Evolutionary conservation across 805 yeast species (phyloP).

Genomic region (Saccharomycopsis javanensis): DNA sequence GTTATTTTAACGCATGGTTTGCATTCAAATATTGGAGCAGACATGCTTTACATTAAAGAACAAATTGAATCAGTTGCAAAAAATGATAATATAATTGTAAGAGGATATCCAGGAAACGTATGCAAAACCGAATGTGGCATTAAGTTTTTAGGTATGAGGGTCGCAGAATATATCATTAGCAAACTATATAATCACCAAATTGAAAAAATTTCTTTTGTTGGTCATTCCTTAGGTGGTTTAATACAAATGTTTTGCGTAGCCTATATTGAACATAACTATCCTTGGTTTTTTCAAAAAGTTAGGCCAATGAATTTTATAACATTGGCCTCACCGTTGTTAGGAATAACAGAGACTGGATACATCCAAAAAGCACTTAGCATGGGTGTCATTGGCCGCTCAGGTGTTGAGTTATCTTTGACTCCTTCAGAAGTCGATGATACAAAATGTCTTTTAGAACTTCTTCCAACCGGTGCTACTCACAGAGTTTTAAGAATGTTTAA

Average conservation of each 20-base stretch:
- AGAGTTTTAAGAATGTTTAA: slow-evolving; percentile 43
- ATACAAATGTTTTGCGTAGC: slow-evolving; percentile 73
- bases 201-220: slow-evolving; percentile 56
- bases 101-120: slow-evolving; percentile 61
- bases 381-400: slow-evolving; percentile 74
- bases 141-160: slow-evolving; percentile 58
- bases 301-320: slow-evolving; percentile 62
- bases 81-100: slow-evolving; percentile 47
- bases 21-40: slow-evolving; percentile 69
- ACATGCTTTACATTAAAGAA: slow-evolving; percentile 65
- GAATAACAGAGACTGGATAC: slow-evolving; percentile 56
- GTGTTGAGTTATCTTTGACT: slow-evolving; percentile 63
- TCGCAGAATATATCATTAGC: slow-evolving; percentile 54
- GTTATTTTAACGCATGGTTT: slow-evolving; percentile 70
- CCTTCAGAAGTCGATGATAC: slow-evolving; percentile 29
- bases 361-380: slow-evolving; percentile 58
- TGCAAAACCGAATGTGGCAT: slow-evolving; percentile 76
- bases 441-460: slow-evolving; percentile 45
- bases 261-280: slow-evolving; percentile 55
- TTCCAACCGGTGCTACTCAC: slow-evolving; percentile 65
- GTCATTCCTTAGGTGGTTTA: slow-evolving; percentile 74
- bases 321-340: slow-evolving; percentile 66
- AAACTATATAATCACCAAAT: slow-evolving; percentile 39
- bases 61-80: slow-evolving; percentile 33
- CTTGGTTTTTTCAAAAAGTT: slow-evolving; percentile 53